A percentile compares a stretch with the other conserved stretches of the same genome.
Conservation (phyloP, 139 green algal species). For the Ettlia oleoabundans region DNA sequence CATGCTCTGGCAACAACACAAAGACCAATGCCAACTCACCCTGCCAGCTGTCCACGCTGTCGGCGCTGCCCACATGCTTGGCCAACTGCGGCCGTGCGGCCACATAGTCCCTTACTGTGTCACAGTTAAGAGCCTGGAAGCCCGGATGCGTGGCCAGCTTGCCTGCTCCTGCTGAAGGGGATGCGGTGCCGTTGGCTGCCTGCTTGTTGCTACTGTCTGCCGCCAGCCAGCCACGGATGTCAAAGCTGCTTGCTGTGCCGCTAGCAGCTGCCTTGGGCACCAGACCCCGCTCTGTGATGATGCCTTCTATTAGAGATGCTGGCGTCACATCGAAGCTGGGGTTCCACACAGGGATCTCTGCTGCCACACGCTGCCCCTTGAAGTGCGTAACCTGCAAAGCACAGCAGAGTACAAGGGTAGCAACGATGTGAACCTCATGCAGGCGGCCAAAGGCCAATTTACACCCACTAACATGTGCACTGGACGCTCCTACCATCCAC, state of each 20-base stretch:
- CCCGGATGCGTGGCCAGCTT: background rate
- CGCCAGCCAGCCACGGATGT: slow-evolving; percentile 63
- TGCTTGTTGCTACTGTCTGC: background rate
- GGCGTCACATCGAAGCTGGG: slow-evolving; percentile 96
- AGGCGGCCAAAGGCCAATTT: too few species aligned
- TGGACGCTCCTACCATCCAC: too few species aligned
- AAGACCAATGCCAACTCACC: slow-evolving; percentile 37
- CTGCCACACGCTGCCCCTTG: slow-evolving; percentile 68
- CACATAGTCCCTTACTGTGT: slow-evolving; percentile 71
- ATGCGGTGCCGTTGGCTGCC: background rate
- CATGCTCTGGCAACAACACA: background rate
- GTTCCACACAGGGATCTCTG: slow-evolving; percentile 91
- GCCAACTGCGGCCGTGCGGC: slow-evolving; percentile 52
- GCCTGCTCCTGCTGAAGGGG: background rate
- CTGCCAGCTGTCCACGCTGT: slow-evolving; percentile 47
- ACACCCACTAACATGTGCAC: too few species aligned
- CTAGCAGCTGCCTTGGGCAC: slow-evolving; percentile 55
- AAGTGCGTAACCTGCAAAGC: slow-evolving; percentile 76
- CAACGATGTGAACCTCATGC: too few species aligned
- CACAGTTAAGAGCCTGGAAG: slow-evolving; percentile 56
- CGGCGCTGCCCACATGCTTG: slow-evolving; percentile 54
- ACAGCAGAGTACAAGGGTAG: background rate
- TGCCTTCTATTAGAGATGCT: slow-evolving; percentile 83
- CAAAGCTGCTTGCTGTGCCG: slow-evolving; percentile 46
- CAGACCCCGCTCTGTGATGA: slow-evolving; percentile 94